Conservation (phyloP, 495 filamentous ascomycete genomes). For the Lophium mytilinum region DNA sequence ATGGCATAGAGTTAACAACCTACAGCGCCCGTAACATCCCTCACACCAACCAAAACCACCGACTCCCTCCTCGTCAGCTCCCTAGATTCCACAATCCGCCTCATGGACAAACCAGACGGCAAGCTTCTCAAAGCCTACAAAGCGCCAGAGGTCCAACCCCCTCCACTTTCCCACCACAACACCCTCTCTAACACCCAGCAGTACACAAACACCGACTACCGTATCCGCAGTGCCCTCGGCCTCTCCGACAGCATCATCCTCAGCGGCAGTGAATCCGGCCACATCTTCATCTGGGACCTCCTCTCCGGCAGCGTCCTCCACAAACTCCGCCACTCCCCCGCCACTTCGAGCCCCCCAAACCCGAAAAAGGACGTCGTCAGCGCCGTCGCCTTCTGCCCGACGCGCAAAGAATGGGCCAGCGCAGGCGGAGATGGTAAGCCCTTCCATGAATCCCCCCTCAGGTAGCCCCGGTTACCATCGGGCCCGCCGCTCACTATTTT, state of each 20-base stretch:
- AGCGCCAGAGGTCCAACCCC: constrained; percentile 1
- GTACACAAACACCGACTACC: constrained; percentile 30
- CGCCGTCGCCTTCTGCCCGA: constrained; percentile 57
- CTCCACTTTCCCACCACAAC: background rate
- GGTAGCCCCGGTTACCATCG: too few relatives aligned
- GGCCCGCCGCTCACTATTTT: constrained; percentile 26
- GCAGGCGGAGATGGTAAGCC: constrained; percentile 47
- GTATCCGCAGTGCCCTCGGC: constrained; percentile 31
- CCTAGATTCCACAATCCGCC: constrained; percentile 65
- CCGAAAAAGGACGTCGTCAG: constrained; percentile 47
- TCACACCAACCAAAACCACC: constrained; percentile 60
- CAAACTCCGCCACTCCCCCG: constrained; percentile 26
- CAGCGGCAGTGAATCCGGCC: constrained; percentile 72
- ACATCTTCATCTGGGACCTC: constrained; percentile 86
- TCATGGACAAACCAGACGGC: constrained; percentile 75
- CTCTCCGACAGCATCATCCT: constrained; percentile 65
- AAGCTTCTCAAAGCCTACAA: constrained; percentile 64
- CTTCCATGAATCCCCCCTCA: too few relatives aligned
- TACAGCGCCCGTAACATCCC: constrained; percentile 51
- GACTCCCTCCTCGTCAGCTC: constrained; percentile 66
- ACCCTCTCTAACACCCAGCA: background rate
- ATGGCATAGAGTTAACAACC: constrained; percentile 24
- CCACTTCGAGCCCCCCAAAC: constrained; percentile 30
- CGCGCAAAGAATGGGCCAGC: constrained; percentile 56
- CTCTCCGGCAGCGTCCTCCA: constrained; percentile 59